phyloP scores from a whole-genome alignment of 1,139 yeast species.

The Yamadazyma oceani region DNA sequence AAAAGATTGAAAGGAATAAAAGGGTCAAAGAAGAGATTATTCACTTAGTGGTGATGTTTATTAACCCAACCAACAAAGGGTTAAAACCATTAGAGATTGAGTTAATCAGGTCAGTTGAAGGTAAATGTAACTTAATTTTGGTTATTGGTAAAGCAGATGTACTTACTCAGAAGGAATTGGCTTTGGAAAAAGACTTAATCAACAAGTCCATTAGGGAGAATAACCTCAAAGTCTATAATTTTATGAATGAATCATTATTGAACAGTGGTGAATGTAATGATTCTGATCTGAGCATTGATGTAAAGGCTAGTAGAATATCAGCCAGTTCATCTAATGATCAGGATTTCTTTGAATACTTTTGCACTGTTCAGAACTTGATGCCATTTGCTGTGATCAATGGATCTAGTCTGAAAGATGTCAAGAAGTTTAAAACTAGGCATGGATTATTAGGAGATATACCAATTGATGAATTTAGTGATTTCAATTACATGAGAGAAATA shows the following conservation, averaged over 20 bases:
- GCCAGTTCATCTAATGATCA: conserved; percentile 6
- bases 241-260: conserved; percentile 19
- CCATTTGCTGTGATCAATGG: conserved; percentile 26
- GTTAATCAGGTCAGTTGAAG: conserved; percentile 49
- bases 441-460: conserved; percentile 22
- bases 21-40: conserved; percentile 57
- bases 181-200: conserved; percentile 42
- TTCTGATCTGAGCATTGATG: not conserved
- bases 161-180: conserved; percentile 45
- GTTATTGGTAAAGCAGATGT: conserved; percentile 59
- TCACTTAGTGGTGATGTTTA: conserved; percentile 58
- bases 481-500: conserved; percentile 55
- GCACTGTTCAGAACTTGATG: conserved; percentile 15
- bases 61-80: conserved; percentile 55
- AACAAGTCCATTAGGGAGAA: conserved; percentile 42
- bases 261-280: conserved; percentile 6
- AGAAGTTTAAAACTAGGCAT: conserved; percentile 11
- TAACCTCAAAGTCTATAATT: conserved; percentile 51
- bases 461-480: conserved; percentile 57
- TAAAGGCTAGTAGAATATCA: not conserved
- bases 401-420: conserved; percentile 7
- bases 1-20: conserved; percentile 57
- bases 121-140: conserved; percentile 57
- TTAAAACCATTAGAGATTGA: conserved; percentile 42
- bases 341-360: conserved; percentile 13